Evolutionary conservation across 441 rosid species (phyloP), one percentile per base, ranked within the genome.

Genomic region (Hura crepitans): DNA sequence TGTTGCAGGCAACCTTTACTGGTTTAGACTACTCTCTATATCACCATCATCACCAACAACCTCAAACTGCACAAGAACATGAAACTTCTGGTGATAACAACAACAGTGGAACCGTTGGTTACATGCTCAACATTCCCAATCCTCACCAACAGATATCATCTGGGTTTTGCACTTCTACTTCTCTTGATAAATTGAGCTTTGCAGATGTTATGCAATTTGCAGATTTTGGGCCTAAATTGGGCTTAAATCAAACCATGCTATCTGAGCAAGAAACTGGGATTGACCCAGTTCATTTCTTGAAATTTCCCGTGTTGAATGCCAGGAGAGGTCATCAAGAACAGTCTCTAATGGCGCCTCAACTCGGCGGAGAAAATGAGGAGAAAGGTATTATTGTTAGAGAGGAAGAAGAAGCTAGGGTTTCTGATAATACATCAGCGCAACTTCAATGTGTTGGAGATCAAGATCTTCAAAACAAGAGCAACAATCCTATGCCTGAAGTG

Each of bases 181-280:
- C 91, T 54, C 79, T 86, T 6, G 97, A 93, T 56, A 89, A 83
- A 72, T 70, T 87, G 72, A 90, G 90, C 80, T 89, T 91, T 20
- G 88, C 88, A 0, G 97, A 93, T 72, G 93, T 90, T 74, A 90
- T 90, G 98, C 97, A 91, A 54, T 89, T 93, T 45, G 86, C 94
- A 0, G 98, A 89, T 75, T 93, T 88, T 0, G 91, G 96, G 55
- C 89, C 97, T 0, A 87, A 91, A 78, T 70, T 87, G 49, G 82
- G 84, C 13, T 75, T 89, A 55, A 90, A 84, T 74, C 94, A 87
- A 30, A 79, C 85, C 51, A 81, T 66, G 72, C 79, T 76, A 60
- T 69, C 83, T 7, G 90, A 85, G 55, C 87, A 82, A 25, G 93
- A 88, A 78, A 76, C 86, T 2, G 90, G 86, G 59, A 83, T 86